Evolutionary conservation across 805 yeast genomes (phyloP).

Genomic region (Wickerhamomyces canadensis): DNA sequence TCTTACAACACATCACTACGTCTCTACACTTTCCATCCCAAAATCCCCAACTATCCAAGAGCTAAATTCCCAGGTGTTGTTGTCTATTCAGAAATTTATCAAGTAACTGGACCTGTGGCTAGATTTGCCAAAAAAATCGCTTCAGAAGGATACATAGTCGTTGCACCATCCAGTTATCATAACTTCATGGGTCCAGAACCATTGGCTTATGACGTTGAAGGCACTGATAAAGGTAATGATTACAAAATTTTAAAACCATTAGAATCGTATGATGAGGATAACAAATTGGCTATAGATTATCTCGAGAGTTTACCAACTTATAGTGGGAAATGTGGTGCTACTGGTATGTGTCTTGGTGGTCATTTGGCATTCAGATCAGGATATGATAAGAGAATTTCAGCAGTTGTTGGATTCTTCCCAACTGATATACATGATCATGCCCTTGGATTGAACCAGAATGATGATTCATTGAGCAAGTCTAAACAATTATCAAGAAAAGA

Average conservation of each 20-base stretch:
- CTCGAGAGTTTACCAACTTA: constrained; percentile 53
- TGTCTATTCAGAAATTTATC: constrained; percentile 76
- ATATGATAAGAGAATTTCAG: constrained; percentile 56
- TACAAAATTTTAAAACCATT: constrained; percentile 64
- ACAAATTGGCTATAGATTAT: constrained; percentile 56
- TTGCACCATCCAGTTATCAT: constrained; percentile 77
- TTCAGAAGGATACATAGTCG: constrained; percentile 71
- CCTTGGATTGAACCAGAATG: constrained; percentile 57
- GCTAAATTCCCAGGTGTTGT: constrained; percentile 80
- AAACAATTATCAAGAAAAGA: constrained; percentile 44
- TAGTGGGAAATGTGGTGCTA: constrained; percentile 70
- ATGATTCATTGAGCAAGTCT: constrained; percentile 57
- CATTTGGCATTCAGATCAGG: constrained; percentile 74
- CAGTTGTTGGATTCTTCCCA: constrained; percentile 73
- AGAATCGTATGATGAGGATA: constrained; percentile 73
- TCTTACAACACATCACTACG: constrained; percentile 64
- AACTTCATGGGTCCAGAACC: constrained; percentile 62
- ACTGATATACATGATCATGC: constrained; percentile 72
- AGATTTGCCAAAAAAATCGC: constrained; percentile 76
- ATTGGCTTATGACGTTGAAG: constrained; percentile 62
- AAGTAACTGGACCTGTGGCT: constrained; percentile 77
- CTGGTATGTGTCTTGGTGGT: constrained; percentile 87
- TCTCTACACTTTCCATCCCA: constrained; percentile 61
- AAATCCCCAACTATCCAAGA: constrained; percentile 63
- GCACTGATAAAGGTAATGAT: constrained; percentile 69